Evolutionary conservation across 257 asterid genomes (phyloP).

Genomic region (Cordia subcordata): DNA sequence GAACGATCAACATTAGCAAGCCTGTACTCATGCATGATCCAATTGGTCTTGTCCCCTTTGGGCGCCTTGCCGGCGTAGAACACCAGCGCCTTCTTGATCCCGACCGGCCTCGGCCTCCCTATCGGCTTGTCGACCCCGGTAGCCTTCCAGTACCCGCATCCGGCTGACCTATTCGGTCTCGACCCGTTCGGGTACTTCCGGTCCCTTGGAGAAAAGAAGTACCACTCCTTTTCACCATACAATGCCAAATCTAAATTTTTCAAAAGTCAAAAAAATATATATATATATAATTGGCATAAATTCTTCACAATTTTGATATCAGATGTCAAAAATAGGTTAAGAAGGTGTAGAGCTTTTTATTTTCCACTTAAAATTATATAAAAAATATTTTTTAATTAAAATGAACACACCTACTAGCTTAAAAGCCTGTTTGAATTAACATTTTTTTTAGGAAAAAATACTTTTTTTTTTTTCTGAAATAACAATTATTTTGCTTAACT

Average conservation of each 20-base stretch:
- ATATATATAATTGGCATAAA: too few relatives aligned
- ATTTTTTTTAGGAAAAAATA: too few relatives aligned
- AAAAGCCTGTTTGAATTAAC: too few relatives aligned
- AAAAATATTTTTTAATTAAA: too few relatives aligned
- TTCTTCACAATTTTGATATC: too few relatives aligned
- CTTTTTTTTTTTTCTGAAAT: too few relatives aligned
- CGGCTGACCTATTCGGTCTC: slow-evolving; percentile 85
- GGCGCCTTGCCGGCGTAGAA: slow-evolving; percentile 91
- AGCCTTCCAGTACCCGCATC: slow-evolving; percentile 91
- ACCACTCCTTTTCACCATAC: slow-evolving; percentile 96
- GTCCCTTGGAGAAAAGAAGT: slow-evolving; percentile 82
- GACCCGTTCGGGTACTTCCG: slow-evolving; percentile 94
- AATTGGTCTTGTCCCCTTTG: slow-evolving; percentile 68
- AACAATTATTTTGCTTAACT: too few relatives aligned
- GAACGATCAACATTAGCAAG: slow-evolving; percentile 84
- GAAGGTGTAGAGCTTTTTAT: too few relatives aligned
- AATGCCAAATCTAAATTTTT: slow-evolving; percentile 54
- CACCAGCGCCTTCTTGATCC: slow-evolving; percentile 78
- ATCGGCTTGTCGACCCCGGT: slow-evolving; percentile 91
- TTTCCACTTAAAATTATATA: too few relatives aligned
- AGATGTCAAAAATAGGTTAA: too few relatives aligned
- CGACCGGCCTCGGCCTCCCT: slow-evolving; percentile 62
- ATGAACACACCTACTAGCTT: too few relatives aligned
- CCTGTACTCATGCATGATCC: slow-evolving; percentile 97
- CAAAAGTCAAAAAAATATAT: not conserved